A percentile compares a stretch with the other conserved stretches of the same genome.
These are phyloP conservation scores for Taxillus chinensis DNA, from an alignment of 164 flowering plant genomes.

Conservation along the genomic window DNA sequence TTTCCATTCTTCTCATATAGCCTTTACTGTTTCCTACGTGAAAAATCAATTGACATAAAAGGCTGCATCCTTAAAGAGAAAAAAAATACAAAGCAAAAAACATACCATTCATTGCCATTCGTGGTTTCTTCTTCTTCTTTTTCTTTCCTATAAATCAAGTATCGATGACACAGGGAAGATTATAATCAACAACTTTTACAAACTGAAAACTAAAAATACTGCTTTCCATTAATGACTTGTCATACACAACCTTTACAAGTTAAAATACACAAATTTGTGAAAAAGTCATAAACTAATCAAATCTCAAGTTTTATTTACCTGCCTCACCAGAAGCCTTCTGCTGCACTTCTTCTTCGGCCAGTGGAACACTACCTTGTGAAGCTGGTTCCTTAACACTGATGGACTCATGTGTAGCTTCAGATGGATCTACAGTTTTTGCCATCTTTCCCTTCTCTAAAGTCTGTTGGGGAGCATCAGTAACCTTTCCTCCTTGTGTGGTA, in stretches of 20 bases:
- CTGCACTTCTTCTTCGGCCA: constrained; percentile 80
- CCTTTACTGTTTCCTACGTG: background rate
- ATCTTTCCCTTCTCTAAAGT: constrained; percentile 24
- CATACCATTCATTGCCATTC: constrained; percentile 59
- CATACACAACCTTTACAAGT: no score
- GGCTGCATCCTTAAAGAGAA: background rate
- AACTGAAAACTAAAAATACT: no score
- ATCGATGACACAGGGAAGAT: background rate
- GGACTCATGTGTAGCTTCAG: constrained; percentile 70
- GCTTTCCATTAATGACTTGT: no score
- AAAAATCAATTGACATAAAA: constrained; percentile 1
- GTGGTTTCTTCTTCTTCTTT: constrained; percentile 79
- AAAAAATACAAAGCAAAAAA: background rate
- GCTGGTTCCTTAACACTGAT: constrained; percentile 49
- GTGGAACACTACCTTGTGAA: constrained; percentile 70
- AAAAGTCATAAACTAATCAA: no score
- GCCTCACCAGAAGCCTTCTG: constrained; percentile 67
- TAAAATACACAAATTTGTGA: background rate
- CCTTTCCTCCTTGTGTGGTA: constrained; percentile 21
- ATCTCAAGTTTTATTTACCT: constrained; percentile 30
- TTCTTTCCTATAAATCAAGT: constrained; percentile 56
- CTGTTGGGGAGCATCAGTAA: constrained; percentile 24
- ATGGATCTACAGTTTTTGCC: constrained; percentile 30
- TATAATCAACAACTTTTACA: background rate
- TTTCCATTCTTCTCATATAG: background rate